Evolutionary conservation across 345 rosid species (phyloP).

Genomic region (Anastatica hierochuntica): DNA sequence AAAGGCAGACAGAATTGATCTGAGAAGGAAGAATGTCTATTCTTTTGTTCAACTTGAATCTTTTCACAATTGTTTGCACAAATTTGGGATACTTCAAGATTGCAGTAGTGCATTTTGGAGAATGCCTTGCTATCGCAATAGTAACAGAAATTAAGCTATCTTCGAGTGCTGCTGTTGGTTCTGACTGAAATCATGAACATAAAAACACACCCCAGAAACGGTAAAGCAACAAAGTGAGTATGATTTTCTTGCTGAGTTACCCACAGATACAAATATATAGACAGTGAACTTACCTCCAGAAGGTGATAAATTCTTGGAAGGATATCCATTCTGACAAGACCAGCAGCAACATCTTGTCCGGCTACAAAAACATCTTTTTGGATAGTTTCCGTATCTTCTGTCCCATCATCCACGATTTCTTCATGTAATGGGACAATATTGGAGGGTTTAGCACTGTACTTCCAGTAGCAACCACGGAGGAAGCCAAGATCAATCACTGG

Average conservation of each 20-base stretch:
- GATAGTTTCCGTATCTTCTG: slow-evolving; percentile 56
- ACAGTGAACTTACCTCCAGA: slow-evolving; percentile 52
- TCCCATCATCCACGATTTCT: slow-evolving; percentile 41
- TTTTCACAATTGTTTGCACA: slow-evolving; percentile 45
- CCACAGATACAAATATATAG: background rate
- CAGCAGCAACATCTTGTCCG: slow-evolving; percentile 89
- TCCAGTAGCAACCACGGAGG: slow-evolving; percentile 83
- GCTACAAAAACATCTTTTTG: slow-evolving; percentile 77
- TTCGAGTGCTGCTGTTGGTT: slow-evolving; percentile 39
- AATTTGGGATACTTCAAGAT: slow-evolving; percentile 67
- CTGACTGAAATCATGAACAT: slow-evolving; percentile 42
- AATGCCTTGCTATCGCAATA: slow-evolving; percentile 79
- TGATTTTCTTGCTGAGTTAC: slow-evolving; percentile 1
- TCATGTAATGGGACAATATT: slow-evolving; percentile 44
- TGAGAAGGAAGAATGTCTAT: slow-evolving; percentile 40
- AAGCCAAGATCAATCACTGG: slow-evolving; percentile 67
- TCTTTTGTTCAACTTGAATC: slow-evolving; percentile 39
- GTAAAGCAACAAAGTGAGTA: slow-evolving; percentile 6
- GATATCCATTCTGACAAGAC: slow-evolving; percentile 85
- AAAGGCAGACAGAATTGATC: slow-evolving; percentile 51
- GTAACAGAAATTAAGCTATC: slow-evolving; percentile 57
- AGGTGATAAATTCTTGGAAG: slow-evolving; percentile 60
- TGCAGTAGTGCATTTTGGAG: slow-evolving; percentile 64
- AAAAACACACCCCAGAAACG: background rate
- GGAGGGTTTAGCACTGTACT: slow-evolving; percentile 84